These are phyloP conservation scores for Canavalia gladiata DNA, from an alignment of 306 rosid genomes.

Conservation along the genomic window DNA sequence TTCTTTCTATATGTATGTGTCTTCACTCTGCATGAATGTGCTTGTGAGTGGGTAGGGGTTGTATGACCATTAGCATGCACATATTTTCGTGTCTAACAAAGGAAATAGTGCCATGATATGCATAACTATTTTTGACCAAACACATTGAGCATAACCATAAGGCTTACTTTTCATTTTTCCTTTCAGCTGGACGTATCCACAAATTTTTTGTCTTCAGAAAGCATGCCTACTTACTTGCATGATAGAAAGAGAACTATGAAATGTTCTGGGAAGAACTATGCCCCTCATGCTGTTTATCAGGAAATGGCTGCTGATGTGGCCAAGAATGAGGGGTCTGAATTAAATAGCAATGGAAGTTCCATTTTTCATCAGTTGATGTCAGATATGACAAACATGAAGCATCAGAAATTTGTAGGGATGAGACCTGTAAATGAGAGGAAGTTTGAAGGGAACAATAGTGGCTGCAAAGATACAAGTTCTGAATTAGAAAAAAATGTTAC, in stretches of 20 bases:
- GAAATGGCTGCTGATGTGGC: constrained; percentile 65
- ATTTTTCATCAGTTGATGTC: constrained; percentile 59
- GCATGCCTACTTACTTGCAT: constrained; percentile 52
- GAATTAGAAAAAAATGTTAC: constrained; percentile 48
- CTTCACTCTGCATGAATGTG: constrained; percentile 10
- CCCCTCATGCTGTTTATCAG: constrained; percentile 55
- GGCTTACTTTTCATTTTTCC: constrained; percentile 28
- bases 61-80: neutral
- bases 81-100: neutral
- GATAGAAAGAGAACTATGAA: constrained; percentile 57
- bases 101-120: constrained; percentile 11
- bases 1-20: constrained; percentile 35
- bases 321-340: constrained; percentile 64
- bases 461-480: constrained; percentile 57
- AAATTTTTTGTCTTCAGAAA: constrained; percentile 58
- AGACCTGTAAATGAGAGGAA: constrained; percentile 52
- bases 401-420: constrained; percentile 56
- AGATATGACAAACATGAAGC: constrained; percentile 56
- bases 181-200: constrained; percentile 58
- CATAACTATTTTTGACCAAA: constrained; percentile 18
- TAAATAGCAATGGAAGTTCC: constrained; percentile 55
- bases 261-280: constrained; percentile 57
- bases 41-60: neutral
- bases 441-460: constrained; percentile 62
- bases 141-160: constrained; percentile 29